phyloP scores from a whole-genome alignment of 78 protist genomes.

The Reticulomyxa filosa region DNA sequence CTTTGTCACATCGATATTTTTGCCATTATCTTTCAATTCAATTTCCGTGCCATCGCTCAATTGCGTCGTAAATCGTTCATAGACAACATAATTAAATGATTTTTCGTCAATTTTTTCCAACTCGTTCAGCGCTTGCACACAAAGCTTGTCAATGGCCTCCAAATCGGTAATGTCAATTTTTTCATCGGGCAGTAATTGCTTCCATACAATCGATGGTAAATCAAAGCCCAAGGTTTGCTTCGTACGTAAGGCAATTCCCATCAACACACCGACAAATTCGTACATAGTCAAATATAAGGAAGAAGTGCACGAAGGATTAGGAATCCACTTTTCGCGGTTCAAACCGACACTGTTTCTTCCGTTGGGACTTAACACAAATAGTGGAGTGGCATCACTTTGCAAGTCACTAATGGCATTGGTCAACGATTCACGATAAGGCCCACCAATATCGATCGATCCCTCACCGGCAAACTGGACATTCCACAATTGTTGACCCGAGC shows the following conservation, averaged over 20 bases:
- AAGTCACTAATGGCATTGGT: constrained; percentile 9
- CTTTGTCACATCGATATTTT: no score
- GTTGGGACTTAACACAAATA: constrained; percentile 24
- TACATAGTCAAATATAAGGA: constrained; percentile 4
- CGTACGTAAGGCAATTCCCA: constrained; percentile 22
- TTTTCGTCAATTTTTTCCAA: neutral
- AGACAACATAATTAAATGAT: neutral
- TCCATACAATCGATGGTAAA: neutral
- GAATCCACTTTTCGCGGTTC: constrained; percentile 23
- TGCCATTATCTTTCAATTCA: neutral
- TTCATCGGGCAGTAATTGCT: neutral
- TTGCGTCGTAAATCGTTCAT: neutral
- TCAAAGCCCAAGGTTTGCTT: constrained; percentile 1
- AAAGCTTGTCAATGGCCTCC: neutral
- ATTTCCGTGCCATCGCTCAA: neutral
- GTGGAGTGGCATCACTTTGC: constrained; percentile 2
- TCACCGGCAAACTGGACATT: constrained; percentile 15
- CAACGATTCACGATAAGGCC: constrained; percentile 28
- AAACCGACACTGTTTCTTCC: neutral
- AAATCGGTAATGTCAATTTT: no score
- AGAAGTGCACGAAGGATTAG: constrained; percentile 4
- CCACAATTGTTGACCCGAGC: neutral
- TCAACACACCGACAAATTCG: constrained; percentile 14
- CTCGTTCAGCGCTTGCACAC: neutral
- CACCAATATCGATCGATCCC: constrained; percentile 24